Evolutionary conservation across 1,284 basidiomycete genomes (phyloP), one percentile per base, ranked within the genome.

Genomic region (Calocybe gambosa): DNA sequence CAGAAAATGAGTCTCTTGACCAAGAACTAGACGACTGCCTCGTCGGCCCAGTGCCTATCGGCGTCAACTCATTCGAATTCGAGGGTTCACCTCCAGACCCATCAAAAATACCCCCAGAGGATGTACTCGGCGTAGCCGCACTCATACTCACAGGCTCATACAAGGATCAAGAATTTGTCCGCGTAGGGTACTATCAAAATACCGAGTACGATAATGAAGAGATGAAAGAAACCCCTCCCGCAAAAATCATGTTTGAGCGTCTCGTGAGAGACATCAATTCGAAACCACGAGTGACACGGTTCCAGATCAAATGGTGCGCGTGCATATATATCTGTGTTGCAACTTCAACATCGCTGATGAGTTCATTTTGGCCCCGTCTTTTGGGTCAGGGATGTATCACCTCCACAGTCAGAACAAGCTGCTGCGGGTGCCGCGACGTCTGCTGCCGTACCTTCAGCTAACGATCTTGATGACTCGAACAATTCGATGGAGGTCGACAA

Each of bases 181-280:
- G 95, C 34, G 94, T 99, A 16, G 95, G 96, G 4, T 99, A 99
- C 68, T 99, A 99, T 65, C 96, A 99, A 67, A 96, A 98, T 64
- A 98, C 94, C 40, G 94, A 97, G 63, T 98, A 98, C 64, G 93
- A 97, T 64, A 88, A 88, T 54, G 89, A 94, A 52, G 90, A 91
- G 67, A 82, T 93, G 79, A 87, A 82, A 61, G 77, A 82, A 58
- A 77, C 71, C 13, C 85, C 85, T 12, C 89, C 88, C 8, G 58
- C 69, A 28, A 73, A 75, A 42, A 88, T 92, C 43, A 67, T 78
- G 56, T 89, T 92, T 61, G 86, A 93, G 35, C 74, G 82, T 46
- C 69, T 99, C 21, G 78, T 88, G 54, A 77, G 95, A 56, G 92
- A 95, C 61, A 83, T 98, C 58, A 93, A 86, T 53, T 78, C 83